Base-by-base conservation (phyloP, 768 basidiomycete species). In the Agaricus blazei region DNA sequence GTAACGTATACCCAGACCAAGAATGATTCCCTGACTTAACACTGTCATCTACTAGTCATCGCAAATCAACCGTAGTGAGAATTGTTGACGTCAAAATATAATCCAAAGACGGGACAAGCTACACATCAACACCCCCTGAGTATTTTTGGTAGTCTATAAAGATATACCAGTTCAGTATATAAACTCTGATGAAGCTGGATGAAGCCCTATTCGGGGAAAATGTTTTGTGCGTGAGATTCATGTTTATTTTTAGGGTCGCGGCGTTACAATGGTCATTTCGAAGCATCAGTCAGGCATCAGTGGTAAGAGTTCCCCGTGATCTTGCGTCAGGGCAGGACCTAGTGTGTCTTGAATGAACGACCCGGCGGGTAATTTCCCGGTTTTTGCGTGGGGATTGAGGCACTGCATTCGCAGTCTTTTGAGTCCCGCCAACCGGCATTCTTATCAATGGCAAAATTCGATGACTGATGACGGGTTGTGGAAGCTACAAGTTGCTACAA, bases 111-210 rank as follows among this genome's bases (percentile, higher is more conserved):
- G 65, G 60, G 3, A 73, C 60, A 19, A 78, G 65, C 52, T 69
- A 67, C 38, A 81, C 65, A 23, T 77, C 70, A 8, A 74, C 75
- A 31, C 74, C 67, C 5, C 59, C 56, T 4, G 80, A 64, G 50
- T 80, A 77, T 45, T 74, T 74, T 27, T 54, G 37, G 27, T 29
- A 19, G 19, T 1, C 19, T 19, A 19, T 19, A 19, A 19, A 19
- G 19, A 19, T 19, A 19, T 19, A 19, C 19, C 19, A 19, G 19
- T 19, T 19, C 19, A 19, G n/a, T n/a, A n/a, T 40, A 14, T 54
- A 14, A n/a, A 14, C 47, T 7, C 47, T 3, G 2, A 26, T 24
- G 26, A 28, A 19, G 19, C 19, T 9, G n/a, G 15, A 15, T 4
- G 29, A 34, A 19, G 19, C 19, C 19, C 19, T 19, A 19, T 19